phyloP scores from a whole-genome alignment of 225 moss, liverwort and hornwort species.

The Climacium dendroides region DNA sequence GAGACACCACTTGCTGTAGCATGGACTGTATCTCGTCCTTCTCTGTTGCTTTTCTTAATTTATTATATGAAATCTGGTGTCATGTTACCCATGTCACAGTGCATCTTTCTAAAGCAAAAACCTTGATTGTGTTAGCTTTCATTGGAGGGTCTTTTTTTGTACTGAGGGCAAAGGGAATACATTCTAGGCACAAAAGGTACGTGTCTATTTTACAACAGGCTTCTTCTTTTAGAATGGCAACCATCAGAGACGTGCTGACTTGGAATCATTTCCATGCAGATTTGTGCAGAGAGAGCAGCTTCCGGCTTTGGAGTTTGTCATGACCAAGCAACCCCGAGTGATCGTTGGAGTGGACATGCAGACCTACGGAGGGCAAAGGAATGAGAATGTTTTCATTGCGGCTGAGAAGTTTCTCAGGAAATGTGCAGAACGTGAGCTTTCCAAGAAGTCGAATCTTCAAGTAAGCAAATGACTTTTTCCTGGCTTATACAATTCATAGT shows the following conservation, averaged over 20 bases:
- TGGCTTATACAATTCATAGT: neutral
- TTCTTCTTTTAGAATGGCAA: neutral
- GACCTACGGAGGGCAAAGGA: constrained; percentile 61
- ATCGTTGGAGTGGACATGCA: constrained; percentile 40
- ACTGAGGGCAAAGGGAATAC: neutral
- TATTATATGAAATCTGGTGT: neutral
- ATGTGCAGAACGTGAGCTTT: constrained; percentile 45
- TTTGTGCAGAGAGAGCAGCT: constrained; percentile 65
- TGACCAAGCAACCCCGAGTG: constrained; percentile 87
- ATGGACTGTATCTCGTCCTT: constrained; percentile 24
- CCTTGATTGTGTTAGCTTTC: too few relatives aligned
- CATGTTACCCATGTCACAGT: neutral
- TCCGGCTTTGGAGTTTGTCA: constrained; percentile 83
- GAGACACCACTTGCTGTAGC: too few relatives aligned
- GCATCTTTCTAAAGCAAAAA: too few relatives aligned
- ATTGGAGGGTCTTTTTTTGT: too few relatives aligned
- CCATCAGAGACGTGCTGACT: neutral
- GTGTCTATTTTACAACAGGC: neutral
- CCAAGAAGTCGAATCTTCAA: constrained; percentile 21
- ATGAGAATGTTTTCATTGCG: constrained; percentile 70
- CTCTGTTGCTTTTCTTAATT: neutral
- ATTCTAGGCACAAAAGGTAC: neutral
- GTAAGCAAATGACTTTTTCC: constrained; percentile 4
- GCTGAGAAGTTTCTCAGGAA: constrained; percentile 68
- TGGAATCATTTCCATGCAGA: constrained; percentile 15